A percentile compares a stretch with the other conserved stretches of the same genome.
These are phyloP conservation scores for Aspergillus mulundensis DNA, from an alignment of 495 filamentous ascomycete species.

Conservation along the genomic window DNA sequence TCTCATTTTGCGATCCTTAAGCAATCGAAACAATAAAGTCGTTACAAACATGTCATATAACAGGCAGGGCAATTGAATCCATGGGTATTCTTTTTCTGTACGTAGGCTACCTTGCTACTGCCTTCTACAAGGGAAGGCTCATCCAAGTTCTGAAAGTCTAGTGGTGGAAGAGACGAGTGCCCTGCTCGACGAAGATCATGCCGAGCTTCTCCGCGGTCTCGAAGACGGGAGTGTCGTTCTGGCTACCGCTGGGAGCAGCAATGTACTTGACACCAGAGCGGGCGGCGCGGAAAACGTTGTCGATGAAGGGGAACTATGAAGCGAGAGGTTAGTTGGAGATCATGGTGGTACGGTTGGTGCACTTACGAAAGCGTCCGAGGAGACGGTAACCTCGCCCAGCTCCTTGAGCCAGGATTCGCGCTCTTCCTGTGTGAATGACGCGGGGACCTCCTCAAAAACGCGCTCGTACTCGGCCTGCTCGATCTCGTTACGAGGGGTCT, in stretches of 20 bases:
- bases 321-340: conserved; percentile 5
- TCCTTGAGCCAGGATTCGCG: conserved; percentile 76
- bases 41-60: neutral
- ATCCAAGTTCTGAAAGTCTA: conserved; percentile 31
- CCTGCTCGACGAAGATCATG: conserved; percentile 88
- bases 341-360: neutral
- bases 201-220: conserved; percentile 90
- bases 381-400: conserved; percentile 76
- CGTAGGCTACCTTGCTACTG: neutral
- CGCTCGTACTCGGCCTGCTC: conserved; percentile 85
- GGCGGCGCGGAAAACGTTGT: conserved; percentile 89
- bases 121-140: neutral
- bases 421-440: conserved; percentile 78
- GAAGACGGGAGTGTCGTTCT: conserved; percentile 85
- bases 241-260: conserved; percentile 86
- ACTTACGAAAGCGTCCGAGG: conserved; percentile 91
- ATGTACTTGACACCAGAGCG: conserved; percentile 93
- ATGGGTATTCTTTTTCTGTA: conserved; percentile 2
- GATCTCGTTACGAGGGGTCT: conserved; percentile 69
- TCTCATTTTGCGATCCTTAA: neutral
- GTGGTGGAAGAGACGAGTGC: conserved; percentile 84
- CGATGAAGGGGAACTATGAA: conserved; percentile 87
- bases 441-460: conserved; percentile 87
- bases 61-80: neutral
- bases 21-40: neutral